Evolutionary conservation across 164 flowering plant species (phyloP).

Genomic region (Litsea cubeba): DNA sequence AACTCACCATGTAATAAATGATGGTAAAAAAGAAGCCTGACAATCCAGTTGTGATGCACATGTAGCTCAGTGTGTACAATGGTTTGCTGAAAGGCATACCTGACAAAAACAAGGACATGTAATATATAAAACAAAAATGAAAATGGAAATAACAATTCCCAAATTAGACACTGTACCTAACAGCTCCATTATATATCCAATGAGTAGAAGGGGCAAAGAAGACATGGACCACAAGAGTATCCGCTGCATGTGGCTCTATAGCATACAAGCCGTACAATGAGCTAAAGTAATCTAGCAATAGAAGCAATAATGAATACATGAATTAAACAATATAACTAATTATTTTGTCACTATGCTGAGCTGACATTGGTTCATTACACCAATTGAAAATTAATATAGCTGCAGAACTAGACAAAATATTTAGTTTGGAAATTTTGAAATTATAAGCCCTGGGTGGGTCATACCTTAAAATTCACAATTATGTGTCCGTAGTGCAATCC

Average conservation of each 20-base stretch:
- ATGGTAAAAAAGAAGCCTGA: conserved; percentile 53
- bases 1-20: conserved; percentile 57
- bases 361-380: background rate
- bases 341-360: background rate
- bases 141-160: background rate
- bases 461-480: conserved; percentile 54
- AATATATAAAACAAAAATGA: background rate
- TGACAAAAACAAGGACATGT: conserved; percentile 15
- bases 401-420: background rate
- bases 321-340: conserved; percentile 1
- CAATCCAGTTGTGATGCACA: conserved; percentile 66
- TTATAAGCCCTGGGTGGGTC: background rate
- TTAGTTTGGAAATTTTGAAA: background rate
- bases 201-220: conserved; percentile 38
- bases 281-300: conserved; percentile 7
- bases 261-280: conserved; percentile 7
- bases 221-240: conserved; percentile 43
- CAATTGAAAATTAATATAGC: background rate
- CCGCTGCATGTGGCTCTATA: conserved; percentile 45
- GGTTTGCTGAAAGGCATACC: conserved; percentile 69
- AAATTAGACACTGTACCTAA: conserved; percentile 36
- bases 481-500: conserved; percentile 78
- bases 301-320: conserved; percentile 1
- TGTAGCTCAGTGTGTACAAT: conserved; percentile 69
- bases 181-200: conserved; percentile 37